phyloP scores from a whole-genome alignment of 345 rosid species.

The Eucalyptus regnans region DNA sequence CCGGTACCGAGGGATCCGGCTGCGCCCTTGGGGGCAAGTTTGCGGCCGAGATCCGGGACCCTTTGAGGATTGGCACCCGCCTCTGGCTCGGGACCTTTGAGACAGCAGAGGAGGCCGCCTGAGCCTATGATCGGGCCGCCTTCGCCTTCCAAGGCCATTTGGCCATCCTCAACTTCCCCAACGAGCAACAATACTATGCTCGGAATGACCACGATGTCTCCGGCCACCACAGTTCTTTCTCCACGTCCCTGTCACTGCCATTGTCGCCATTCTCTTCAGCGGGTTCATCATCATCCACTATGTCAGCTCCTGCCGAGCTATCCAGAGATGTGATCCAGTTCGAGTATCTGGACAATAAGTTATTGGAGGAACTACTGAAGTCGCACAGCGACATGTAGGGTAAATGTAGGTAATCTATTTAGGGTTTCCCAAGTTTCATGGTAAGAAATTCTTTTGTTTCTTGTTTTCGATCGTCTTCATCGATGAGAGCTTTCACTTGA shows the following conservation, averaged over 20 bases:
- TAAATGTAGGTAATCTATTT: neutral
- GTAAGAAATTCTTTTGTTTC: neutral
- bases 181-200: slow-evolving; percentile 23
- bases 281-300: neutral
- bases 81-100: slow-evolving; percentile 64
- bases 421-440: neutral
- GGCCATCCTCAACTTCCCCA: slow-evolving; percentile 61
- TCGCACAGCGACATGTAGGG: neutral
- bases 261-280: neutral
- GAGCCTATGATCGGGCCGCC: slow-evolving; percentile 55
- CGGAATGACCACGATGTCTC: neutral
- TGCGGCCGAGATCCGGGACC: slow-evolving; percentile 80
- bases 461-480: neutral
- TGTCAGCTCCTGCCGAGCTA: neutral
- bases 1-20: slow-evolving; percentile 52
- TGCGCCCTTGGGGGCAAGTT: slow-evolving; percentile 85
- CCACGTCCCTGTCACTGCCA: neutral
- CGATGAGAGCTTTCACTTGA: neutral
- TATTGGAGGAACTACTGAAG: neutral
- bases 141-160: slow-evolving; percentile 31
- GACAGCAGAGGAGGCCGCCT: slow-evolving; percentile 56
- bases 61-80: slow-evolving; percentile 57
- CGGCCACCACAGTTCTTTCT: neutral
- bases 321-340: neutral
- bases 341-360: neutral